phyloP scores from a whole-genome alignment of 2,329 filamentous ascomycete species.

The Dryadomyces quercivorus region DNA sequence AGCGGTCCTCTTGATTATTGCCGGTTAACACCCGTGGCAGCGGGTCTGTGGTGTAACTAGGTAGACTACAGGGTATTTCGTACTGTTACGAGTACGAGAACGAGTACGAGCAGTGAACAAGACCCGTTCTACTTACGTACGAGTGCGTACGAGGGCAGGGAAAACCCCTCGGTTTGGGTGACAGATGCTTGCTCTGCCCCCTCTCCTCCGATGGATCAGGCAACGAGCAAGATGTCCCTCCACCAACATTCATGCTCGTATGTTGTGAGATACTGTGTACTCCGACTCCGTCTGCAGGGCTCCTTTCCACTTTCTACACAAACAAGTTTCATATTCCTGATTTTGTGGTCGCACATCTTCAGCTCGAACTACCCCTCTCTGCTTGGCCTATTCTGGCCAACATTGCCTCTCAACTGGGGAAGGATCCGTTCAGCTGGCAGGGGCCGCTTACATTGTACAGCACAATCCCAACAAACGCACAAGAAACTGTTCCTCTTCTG shows the following conservation, averaged over 20 bases:
- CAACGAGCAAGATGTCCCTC: too few relatives aligned
- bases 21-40: not conserved
- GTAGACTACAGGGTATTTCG: not conserved
- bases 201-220: not conserved
- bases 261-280: too few relatives aligned
- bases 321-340: not conserved
- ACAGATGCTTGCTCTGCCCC: too few relatives aligned
- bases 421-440: not conserved
- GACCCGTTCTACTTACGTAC: not conserved
- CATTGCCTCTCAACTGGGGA: not conserved
- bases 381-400: not conserved
- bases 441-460: not conserved
- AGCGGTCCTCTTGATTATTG: not conserved
- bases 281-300: too few relatives aligned
- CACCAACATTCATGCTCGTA: too few relatives aligned
- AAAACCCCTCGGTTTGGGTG: not conserved
- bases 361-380: not conserved
- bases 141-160: not conserved
- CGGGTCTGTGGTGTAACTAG: not conserved
- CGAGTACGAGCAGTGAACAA: not conserved
- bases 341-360: not conserved
- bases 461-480: too few relatives aligned
- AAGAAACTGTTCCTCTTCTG: too few relatives aligned
- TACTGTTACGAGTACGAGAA: not conserved
- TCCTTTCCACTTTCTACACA: not conserved